phyloP scores from a whole-genome alignment of 163 green algal species.

The Prototheca cutis region DNA sequence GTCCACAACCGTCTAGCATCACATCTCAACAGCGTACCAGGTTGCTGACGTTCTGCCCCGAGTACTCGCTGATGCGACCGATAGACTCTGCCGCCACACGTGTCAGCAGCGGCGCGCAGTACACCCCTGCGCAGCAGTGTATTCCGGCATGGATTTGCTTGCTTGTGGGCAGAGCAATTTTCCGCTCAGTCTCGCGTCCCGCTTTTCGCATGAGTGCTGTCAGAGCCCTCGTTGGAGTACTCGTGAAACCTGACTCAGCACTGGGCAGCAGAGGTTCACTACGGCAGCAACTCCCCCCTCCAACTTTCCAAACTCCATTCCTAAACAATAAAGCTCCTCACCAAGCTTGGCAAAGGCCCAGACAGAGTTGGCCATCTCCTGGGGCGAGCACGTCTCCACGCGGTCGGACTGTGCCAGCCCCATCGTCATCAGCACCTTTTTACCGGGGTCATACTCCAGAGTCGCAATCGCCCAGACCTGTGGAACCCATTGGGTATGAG shows the following conservation, averaged over 20 bases:
- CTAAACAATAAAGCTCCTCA: no score
- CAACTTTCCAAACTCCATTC: no score
- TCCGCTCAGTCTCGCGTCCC: no score
- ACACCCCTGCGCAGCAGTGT: slow-evolving; percentile 4
- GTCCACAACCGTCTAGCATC: no score
- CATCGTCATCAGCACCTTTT: slow-evolving; percentile 24
- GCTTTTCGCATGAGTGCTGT: no score
- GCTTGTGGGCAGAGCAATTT: no score
- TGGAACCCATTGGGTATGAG: not conserved
- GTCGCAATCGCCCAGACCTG: slow-evolving; percentile 30
- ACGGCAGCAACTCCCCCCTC: no score
- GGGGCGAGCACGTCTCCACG: slow-evolving; percentile 22
- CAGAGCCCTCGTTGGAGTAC: no score
- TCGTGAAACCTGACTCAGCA: no score
- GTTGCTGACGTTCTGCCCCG: slow-evolving; percentile 14
- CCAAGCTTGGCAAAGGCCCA: slow-evolving; percentile 35
- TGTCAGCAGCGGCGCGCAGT: slow-evolving; percentile 22
- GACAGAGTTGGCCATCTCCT: slow-evolving; percentile 43
- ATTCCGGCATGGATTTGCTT: no score
- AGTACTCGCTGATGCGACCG: slow-evolving; percentile 17
- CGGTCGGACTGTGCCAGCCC: slow-evolving; percentile 22
- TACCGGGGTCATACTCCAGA: slow-evolving; percentile 18
- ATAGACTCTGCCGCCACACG: slow-evolving; percentile 20
- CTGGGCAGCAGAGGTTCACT: no score
- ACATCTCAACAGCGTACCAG: no score